Evolutionary conservation across 2,329 filamentous ascomycete genomes (phyloP).

Genomic region (Aspergillus texensis): DNA sequence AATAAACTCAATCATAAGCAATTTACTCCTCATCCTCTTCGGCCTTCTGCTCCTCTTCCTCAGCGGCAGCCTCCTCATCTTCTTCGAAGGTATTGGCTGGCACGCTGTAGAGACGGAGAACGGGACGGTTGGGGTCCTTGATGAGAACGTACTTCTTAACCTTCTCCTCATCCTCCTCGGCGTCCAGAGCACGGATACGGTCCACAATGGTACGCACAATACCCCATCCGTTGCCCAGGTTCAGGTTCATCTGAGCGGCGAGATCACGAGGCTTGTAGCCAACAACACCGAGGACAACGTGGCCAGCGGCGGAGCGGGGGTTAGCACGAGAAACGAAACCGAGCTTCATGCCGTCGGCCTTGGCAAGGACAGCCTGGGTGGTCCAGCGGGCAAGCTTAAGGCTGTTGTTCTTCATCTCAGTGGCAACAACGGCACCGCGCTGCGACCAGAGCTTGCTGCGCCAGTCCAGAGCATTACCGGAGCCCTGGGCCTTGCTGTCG

Average conservation of each 20-base stretch:
- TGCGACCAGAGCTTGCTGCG: constrained; percentile 90
- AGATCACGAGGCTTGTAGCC: constrained; percentile 99
- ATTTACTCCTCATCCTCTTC: constrained; percentile 53
- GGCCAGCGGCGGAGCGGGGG: constrained; percentile 88
- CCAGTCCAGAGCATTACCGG: constrained; percentile 95
- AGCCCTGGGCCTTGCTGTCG: constrained; percentile 95
- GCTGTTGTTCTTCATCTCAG: constrained; percentile 99
- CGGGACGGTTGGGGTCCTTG: constrained; percentile 95
- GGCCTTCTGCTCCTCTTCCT: constrained; percentile 57
- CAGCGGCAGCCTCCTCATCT: constrained; percentile 66
- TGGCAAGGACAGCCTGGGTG: constrained; percentile 92
- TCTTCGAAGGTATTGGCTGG: constrained; percentile 88
- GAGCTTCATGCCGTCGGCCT: constrained; percentile 98
- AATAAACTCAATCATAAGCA: constrained; percentile 12
- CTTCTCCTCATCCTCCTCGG: constrained; percentile 45
- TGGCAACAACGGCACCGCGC: constrained; percentile 94
- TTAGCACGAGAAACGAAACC: constrained; percentile 95
- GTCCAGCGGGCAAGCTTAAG: constrained; percentile 99
- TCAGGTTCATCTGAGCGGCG: constrained; percentile 96
- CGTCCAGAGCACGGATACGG: constrained; percentile 58
- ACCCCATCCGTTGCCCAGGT: constrained; percentile 96
- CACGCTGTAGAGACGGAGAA: constrained; percentile 90
- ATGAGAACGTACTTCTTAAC: constrained; percentile 58
- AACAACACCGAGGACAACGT: constrained; percentile 92
- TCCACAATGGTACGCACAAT: constrained; percentile 98